Percentiles rank a stretch among this genome's conserved stretches.
Conservation (phyloP, 2,329 filamentous ascomycete species). For the Cytospora chrysosperma region DNA sequence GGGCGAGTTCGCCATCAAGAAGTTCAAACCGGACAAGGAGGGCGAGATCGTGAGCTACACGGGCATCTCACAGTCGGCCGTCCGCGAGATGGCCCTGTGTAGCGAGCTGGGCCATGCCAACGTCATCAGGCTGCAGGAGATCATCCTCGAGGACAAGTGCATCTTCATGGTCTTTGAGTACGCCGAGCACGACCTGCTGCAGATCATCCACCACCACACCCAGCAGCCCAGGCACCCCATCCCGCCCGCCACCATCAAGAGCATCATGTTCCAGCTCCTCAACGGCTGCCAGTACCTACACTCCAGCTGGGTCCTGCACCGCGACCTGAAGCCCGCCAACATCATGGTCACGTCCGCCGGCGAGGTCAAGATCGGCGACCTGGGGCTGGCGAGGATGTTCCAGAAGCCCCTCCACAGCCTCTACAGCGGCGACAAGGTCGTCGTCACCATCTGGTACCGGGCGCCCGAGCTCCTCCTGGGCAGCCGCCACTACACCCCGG, state of each 20-base stretch:
- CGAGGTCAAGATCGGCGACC: conserved; percentile 90
- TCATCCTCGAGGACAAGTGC: conserved; percentile 96
- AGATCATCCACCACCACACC: conserved; percentile 98
- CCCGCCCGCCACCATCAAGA: conserved; percentile 83
- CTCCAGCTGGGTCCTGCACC: conserved; percentile 94
- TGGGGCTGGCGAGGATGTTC: conserved; percentile 89
- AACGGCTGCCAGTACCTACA: conserved; percentile 95
- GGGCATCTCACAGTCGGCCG: conserved; percentile 94
- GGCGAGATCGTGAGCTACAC: conserved; percentile 94
- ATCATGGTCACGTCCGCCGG: conserved; percentile 95
- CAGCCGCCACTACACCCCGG: conserved; percentile 92
- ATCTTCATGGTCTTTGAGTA: conserved; percentile 99
- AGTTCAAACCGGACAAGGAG: conserved; percentile 99
- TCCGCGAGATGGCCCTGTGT: conserved; percentile 96
- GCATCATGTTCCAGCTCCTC: conserved; percentile 92
- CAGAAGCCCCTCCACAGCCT: conserved; percentile 90
- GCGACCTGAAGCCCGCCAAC: conserved; percentile 79
- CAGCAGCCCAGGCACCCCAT: conserved; percentile 86
- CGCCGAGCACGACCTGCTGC: conserved; percentile 92
- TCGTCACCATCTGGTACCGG: conserved; percentile 98
- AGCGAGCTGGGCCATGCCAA: conserved; percentile 87
- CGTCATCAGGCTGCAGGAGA: conserved; percentile 87
- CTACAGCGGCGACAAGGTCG: conserved; percentile 94
- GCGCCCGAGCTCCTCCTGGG: conserved; percentile 92
- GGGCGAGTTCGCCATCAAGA: conserved; percentile 96